Evolutionary conservation across 1,284 basidiomycete genomes (phyloP).

Genomic region (Coniferiporia sulphurascens): DNA sequence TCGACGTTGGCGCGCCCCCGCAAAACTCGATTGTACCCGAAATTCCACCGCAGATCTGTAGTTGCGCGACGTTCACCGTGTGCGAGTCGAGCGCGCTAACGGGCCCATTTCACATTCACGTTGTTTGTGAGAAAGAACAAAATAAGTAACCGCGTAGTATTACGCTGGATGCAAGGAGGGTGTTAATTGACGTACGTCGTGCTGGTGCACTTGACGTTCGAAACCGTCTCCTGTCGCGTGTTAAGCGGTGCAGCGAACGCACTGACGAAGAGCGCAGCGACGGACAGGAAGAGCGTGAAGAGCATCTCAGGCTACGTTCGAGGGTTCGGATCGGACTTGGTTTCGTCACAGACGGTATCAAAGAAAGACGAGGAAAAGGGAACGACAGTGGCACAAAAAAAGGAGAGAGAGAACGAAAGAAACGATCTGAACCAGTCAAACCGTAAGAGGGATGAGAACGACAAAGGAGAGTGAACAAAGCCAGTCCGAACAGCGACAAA

Average conservation of each 20-base stretch:
- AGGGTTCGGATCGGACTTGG: not conserved
- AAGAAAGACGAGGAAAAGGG: too few species aligned
- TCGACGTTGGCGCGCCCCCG: constrained; percentile 29
- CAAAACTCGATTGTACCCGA: constrained; percentile 30
- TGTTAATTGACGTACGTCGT: constrained; percentile 18
- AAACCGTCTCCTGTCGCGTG: constrained; percentile 24
- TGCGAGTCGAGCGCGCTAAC: constrained; percentile 29
- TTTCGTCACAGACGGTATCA: too few species aligned
- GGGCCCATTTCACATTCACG: too few species aligned
- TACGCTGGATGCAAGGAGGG: not conserved
- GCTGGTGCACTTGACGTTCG: constrained; percentile 24
- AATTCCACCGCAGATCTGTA: constrained; percentile 32
- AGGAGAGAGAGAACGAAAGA: too few species aligned
- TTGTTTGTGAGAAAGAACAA: not conserved
- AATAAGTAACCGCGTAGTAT: not conserved
- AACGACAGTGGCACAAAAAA: too few species aligned
- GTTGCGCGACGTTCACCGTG: constrained; percentile 29
- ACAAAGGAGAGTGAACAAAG: too few species aligned
- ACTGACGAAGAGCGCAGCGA: constrained; percentile 19
- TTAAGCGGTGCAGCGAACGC: constrained; percentile 26
- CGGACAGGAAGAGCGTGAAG: constrained; percentile 12
- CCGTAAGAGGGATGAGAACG: too few species aligned
- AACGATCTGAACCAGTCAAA: too few species aligned
- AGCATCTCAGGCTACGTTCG: constrained; percentile 12
- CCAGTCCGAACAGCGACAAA: too few species aligned